Evolutionary conservation across 2,329 filamentous ascomycete genomes (phyloP).

Genomic region (Aspergillus neoniger): DNA sequence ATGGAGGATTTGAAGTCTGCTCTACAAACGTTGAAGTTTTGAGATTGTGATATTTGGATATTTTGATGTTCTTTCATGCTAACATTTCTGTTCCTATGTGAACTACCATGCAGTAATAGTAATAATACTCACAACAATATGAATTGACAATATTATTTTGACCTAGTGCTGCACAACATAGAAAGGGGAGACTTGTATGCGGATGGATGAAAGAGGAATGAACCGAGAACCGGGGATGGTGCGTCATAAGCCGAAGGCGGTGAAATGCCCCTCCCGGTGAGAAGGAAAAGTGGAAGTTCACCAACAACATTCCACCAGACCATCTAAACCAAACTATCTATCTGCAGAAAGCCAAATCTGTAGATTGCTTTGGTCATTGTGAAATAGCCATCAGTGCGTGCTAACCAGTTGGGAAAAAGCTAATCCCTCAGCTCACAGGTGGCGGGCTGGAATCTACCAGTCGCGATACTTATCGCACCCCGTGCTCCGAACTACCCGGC

Average conservation of each 20-base stretch:
- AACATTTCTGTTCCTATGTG: no score
- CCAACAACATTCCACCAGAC: not conserved
- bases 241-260: slow-evolving; percentile 1
- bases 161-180: no score
- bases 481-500: slow-evolving; percentile 4
- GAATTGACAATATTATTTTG: not conserved
- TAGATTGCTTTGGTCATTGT: not conserved
- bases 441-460: not conserved
- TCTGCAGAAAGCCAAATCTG: not conserved
- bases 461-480: not conserved
- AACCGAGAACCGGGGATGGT: not conserved
- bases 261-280: not conserved
- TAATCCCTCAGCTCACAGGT: not conserved
- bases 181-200: not conserved
- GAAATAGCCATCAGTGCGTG: not conserved
- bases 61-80: not conserved
- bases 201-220: not conserved
- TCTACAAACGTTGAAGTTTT: slow-evolving; percentile 30
- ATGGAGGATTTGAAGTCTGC: slow-evolving; percentile 49
- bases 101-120: not conserved
- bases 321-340: not conserved
- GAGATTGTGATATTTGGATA: not conserved
- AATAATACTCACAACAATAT: not conserved
- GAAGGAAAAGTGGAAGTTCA: not conserved
- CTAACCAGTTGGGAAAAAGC: not conserved